Conservation (phyloP, 805 yeast species). For the Cyberlindnera lachancei region DNA sequence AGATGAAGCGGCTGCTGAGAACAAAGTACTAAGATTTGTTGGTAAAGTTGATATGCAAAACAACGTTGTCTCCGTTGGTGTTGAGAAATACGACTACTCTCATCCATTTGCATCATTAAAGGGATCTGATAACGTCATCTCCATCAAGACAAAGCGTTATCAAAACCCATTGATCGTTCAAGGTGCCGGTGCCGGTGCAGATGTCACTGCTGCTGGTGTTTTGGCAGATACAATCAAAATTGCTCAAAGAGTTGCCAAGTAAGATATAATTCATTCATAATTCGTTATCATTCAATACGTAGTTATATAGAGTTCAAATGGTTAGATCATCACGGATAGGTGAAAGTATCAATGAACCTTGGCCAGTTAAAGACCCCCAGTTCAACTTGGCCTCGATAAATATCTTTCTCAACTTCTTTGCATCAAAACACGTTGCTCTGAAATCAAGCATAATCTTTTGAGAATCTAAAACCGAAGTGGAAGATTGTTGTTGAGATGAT, state of each 20-base stretch:
- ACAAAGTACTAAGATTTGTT: constrained; percentile 87
- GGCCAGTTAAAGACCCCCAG: constrained; percentile 23
- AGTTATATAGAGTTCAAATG: constrained; percentile 1
- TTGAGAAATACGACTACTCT: constrained; percentile 76
- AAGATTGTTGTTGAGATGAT: constrained; percentile 23
- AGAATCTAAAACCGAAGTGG: constrained; percentile 46
- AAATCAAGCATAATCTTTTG: constrained; percentile 69
- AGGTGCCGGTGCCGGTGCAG: constrained; percentile 95
- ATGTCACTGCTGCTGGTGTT: constrained; percentile 80
- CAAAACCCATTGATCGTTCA: constrained; percentile 89
- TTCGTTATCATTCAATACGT: no score
- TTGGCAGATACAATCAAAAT: constrained; percentile 88
- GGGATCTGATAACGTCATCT: constrained; percentile 94
- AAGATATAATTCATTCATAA: no score
- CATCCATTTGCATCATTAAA: constrained; percentile 95
- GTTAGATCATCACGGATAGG: constrained; percentile 10
- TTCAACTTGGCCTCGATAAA: constrained; percentile 52
- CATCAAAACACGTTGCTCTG: constrained; percentile 51
- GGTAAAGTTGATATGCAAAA: constrained; percentile 79
- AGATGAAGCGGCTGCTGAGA: constrained; percentile 71
- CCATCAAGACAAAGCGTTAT: constrained; percentile 88
- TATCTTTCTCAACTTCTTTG: constrained; percentile 37
- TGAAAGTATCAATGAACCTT: constrained; percentile 1
- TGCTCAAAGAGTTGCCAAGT: constrained; percentile 61
- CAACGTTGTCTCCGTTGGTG: constrained; percentile 73